Evolutionary conservation across 805 yeast genomes (phyloP), one percentile per base, ranked within the genome.

Genomic region (Wickerhamiella dianesei): DNA sequence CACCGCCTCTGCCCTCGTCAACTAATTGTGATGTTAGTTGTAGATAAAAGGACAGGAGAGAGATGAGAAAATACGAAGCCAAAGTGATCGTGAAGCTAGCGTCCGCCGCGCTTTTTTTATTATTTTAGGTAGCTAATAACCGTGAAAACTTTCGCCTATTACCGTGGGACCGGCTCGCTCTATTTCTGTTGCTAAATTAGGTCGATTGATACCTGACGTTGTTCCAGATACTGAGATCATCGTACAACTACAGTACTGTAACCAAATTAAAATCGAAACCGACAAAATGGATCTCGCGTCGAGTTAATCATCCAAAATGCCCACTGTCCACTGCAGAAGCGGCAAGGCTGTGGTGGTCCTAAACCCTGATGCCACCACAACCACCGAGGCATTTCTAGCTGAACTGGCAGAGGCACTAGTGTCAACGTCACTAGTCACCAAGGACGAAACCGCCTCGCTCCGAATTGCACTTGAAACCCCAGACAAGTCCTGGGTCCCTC

Each of bases 1-100:
- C 70, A 92, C 98, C 69, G 99, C 99, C 70, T 92, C 98, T 67
- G 94, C 99, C 74, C 81, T 92, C 75, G 99, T 92, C 69, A 89
- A 89, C 84, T 92, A 87, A 75, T 37, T 41, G 17, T n/a, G 5
- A n/a, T 36, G 8, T 5, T 18, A 18, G 19, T 18, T n/a, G 17
- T 16, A 6, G 17, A 18, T 36, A 36, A 5, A 36, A n/a, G 19
- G 19, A 36, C 14, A 18, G 8, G 39, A 16, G 19, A 36, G 19
- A 36, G 39, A 36, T 36, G 39, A n/a, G 39, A 36, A 18, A 36
- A 16, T 36, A 25, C 32, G 32, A 25, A 25, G 32, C 32, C 32
- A 12, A 25, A 25, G 32, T 25, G 32, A 25, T 25, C 32, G 32
- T 25, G 32, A 25, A 25, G 32, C 32, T 25, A 25, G 32, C 32